A percentile compares a stretch with the other conserved stretches of the same genome.
Evolutionary conservation across 129 eudicot species (phyloP).

Genomic region (Heracleum sosnowskyi): DNA sequence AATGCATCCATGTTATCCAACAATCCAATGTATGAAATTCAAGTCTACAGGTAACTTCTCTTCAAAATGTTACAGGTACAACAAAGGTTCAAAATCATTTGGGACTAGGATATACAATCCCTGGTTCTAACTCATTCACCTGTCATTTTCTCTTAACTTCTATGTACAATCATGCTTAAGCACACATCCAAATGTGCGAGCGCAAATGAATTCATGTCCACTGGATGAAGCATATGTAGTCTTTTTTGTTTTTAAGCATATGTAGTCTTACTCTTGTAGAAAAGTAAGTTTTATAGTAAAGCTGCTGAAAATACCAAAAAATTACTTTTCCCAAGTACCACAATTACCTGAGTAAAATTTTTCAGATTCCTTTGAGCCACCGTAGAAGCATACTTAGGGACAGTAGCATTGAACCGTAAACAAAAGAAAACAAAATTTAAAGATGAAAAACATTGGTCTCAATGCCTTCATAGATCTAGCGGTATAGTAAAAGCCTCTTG

Average conservation of each 20-base stretch:
- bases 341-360: constrained; percentile 69
- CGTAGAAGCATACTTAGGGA: constrained; percentile 88
- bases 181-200: neutral
- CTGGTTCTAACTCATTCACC: too few relatives aligned
- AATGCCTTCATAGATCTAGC: neutral
- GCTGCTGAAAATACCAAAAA: constrained; percentile 3
- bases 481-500: too few relatives aligned
- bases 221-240: neutral
- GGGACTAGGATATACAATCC: too few relatives aligned
- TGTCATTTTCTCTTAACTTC: too few relatives aligned
- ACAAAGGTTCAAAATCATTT: neutral
- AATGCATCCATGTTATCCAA: neutral
- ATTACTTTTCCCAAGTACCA: neutral
- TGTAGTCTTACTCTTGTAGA: neutral
- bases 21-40: neutral
- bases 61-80: neutral
- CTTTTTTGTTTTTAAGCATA: too few relatives aligned
- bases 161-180: neutral
- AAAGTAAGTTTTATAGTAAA: constrained; percentile 5
- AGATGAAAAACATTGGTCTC: neutral
- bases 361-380: constrained; percentile 90
- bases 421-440: constrained; percentile 1
- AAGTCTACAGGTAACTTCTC: neutral
- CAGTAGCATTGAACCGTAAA: constrained; percentile 63
- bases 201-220: neutral